Evolutionary conservation across 2,329 filamentous ascomycete species (phyloP), one percentile per base, ranked within the genome.

Genomic region (Xylariaceae sp.): DNA sequence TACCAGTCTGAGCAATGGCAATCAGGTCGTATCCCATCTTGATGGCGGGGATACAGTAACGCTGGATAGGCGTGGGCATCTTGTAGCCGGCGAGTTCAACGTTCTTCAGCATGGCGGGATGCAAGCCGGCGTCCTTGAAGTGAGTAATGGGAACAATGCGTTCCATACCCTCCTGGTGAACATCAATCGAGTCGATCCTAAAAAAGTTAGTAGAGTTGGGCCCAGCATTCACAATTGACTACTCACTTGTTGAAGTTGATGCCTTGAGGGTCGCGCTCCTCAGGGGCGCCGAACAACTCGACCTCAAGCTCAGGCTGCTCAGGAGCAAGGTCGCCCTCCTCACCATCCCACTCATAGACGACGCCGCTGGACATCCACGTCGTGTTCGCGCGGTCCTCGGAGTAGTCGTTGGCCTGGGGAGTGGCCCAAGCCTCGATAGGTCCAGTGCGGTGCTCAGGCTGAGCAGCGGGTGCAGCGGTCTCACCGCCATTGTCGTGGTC

Each of bases 1-100:
- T 74, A 95, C 92, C 92, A 42, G 94, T 99, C 71, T 97, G 92
- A 9, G 94, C 90, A 61, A 94, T 83, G 2, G 86, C 91, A 57
- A 97, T 89, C 30, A 97, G 75, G 68, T 99, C 94, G 58, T 87
- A 75, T 1, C 87, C 87, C 44, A 79, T 73, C 18, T 88, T 71
- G 39, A 97, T 84, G 0, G 91, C 85, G 0, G 94, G 90, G 30
- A 97, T 81, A 5, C 83, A 85, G 66, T 89, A 96, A 17, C 82
- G 81, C 66, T 99, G 94, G 35, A 99, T 94, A 0, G 91, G 89
- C 0, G 94, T 97, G 0, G 91, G 90, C 1, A 71, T 63, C 0
- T 72, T 66, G 63, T 95, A 97, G 1, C 83, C 79, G 53, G 83
- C 85, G 2, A 91, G 75, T 52, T 81, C 65, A 38, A 96, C 78